Percentiles rank a stretch among this genome's conserved stretches.
These are phyloP conservation scores for Cucumis melo DNA, from an alignment of 306 rosid species.

Conservation along the genomic window DNA sequence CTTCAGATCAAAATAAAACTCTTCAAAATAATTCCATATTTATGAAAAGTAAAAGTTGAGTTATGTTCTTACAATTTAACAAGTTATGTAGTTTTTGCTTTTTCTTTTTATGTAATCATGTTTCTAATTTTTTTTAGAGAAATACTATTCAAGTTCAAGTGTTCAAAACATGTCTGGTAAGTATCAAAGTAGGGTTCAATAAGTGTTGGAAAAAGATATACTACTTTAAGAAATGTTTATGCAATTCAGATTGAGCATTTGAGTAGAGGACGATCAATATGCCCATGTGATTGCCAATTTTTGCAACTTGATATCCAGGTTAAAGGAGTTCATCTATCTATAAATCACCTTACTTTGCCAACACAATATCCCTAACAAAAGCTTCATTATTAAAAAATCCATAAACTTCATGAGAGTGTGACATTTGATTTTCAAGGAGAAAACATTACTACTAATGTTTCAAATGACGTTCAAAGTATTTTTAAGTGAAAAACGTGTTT, in stretches of 20 bases:
- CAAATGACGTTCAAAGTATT: too few species aligned
- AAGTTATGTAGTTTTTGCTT: background rate
- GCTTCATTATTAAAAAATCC: background rate
- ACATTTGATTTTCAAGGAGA: background rate
- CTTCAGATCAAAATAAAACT: background rate
- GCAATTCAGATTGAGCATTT: background rate
- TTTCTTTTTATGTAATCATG: background rate
- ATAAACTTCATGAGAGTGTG: background rate
- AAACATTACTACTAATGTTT: background rate
- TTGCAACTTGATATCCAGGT: background rate
- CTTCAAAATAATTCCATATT: background rate
- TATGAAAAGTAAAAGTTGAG: background rate
- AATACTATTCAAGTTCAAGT: background rate
- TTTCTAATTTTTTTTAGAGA: background rate
- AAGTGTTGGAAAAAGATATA: background rate
- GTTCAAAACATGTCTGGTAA: background rate
- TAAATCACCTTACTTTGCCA: background rate
- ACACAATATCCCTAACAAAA: background rate
- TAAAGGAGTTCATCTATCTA: background rate
- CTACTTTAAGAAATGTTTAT: background rate
- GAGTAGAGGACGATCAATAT: background rate
- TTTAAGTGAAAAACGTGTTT: too few species aligned
- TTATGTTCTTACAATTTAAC: background rate
- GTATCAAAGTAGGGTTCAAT: background rate
- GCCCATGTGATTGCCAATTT: background rate